Evolutionary conservation across 129 eudicot genomes (phyloP).

Genomic region (Chrysanthemum lavandulifolium): DNA sequence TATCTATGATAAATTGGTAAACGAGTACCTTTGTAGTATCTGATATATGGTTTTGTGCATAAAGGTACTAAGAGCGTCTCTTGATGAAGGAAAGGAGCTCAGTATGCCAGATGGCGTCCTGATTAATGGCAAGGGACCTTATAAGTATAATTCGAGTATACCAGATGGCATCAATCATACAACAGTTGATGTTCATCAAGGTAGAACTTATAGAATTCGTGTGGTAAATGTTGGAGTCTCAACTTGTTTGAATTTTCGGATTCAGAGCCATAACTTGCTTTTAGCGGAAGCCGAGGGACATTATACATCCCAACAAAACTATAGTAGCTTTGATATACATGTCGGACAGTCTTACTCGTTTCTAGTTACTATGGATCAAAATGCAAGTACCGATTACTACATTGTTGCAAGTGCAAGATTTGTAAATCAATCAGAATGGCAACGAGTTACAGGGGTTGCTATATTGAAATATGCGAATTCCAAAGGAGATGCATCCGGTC

Average conservation of each 20-base stretch:
- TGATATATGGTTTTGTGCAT: background rate
- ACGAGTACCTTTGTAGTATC: no score
- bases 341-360: slow-evolving; percentile 94
- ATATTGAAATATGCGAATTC: slow-evolving; percentile 82
- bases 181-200: slow-evolving; percentile 75
- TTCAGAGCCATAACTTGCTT: slow-evolving; percentile 73
- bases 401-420: slow-evolving; percentile 92
- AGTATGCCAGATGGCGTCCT: slow-evolving; percentile 92
- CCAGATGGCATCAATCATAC: slow-evolving; percentile 72
- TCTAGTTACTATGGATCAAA: slow-evolving; percentile 91
- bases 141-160: slow-evolving; percentile 56
- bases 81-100: slow-evolving; percentile 67
- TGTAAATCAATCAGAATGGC: slow-evolving; percentile 75
- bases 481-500: slow-evolving; percentile 65
- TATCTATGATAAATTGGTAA: no score
- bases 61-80: slow-evolving; percentile 53
- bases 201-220: slow-evolving; percentile 82
- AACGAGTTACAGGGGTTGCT: slow-evolving; percentile 90
- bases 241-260: slow-evolving; percentile 82
- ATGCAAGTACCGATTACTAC: slow-evolving; percentile 86
- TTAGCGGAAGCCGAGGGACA: slow-evolving; percentile 86
- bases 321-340: slow-evolving; percentile 76
- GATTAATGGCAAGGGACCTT: slow-evolving; percentile 96
- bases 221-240: slow-evolving; percentile 89
- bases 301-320: slow-evolving; percentile 72